Base-by-base conservation (phyloP, 2,329 filamentous ascomycete species). In the Fusarium graminum region DNA sequence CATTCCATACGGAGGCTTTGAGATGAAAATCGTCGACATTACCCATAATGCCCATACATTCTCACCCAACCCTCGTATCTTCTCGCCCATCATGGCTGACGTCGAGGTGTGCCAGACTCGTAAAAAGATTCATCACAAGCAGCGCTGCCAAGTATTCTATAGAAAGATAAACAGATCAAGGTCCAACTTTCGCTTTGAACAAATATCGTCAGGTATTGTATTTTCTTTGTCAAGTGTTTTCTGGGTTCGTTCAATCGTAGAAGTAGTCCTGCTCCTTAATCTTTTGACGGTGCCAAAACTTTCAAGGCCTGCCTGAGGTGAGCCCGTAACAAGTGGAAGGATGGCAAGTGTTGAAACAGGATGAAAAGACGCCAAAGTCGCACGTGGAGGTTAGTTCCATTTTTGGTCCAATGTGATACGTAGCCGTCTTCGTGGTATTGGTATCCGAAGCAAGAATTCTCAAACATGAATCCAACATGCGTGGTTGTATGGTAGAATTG, bases 281-380 rank as follows among this genome's bases (percentile, higher is more conserved):
- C 52, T 63, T 53, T 52, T 54, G 63, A 61, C 59, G 56, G 65
- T 57, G 57, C 59, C 64, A 66, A 63, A 70, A 68, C 67, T 59
- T 66, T 61, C 64, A 65, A 74, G 71, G 60, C 72, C 72, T 59
- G 72, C 68, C 68, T 62, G 69, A 74, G 55, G 59, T 58, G 51
- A 59, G 59, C 50, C 41, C 63, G 51, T 28, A 43, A 68, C 38
- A 61, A 62, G 56, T 51, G 68, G 60, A 68, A 52, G 56, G 54
- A 42, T 65, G 63, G 50, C 56, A 70, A 54, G 52, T 34, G 42
- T 68, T 42, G 59, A 64, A 72, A 58, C 56, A 68, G 63, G 38
- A 63, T 40, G 52, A 68, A 54, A 55, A 52, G 56, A 51, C 69
- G 72, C 60, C 68, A 71, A 69, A 68, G 68, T 55, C 41, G 64